Conservation (phyloP, 345 rosid genomes). For the Arabidopsis suecica region DNA sequence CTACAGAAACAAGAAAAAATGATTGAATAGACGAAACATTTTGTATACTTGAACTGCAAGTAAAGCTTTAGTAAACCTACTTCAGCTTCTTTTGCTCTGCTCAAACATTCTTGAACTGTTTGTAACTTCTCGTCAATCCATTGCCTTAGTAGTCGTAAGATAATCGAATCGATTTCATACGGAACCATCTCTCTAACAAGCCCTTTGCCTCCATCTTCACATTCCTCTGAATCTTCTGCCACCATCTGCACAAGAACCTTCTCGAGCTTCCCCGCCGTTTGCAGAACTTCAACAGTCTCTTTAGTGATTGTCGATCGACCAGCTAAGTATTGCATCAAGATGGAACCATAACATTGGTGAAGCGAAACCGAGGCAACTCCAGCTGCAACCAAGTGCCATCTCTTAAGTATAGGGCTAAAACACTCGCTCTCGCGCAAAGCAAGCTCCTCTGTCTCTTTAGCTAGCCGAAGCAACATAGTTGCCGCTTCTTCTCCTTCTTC, state of each 20-base stretch:
- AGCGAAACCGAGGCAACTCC: slow-evolving; percentile 73
- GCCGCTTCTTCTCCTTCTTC: slow-evolving; percentile 63
- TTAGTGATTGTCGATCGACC: slow-evolving; percentile 50
- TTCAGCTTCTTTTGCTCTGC: slow-evolving; percentile 75
- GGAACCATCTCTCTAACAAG: slow-evolving; percentile 86
- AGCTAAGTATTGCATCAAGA: slow-evolving; percentile 69
- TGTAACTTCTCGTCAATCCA: slow-evolving; percentile 71
- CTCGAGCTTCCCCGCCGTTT: slow-evolving; percentile 78
- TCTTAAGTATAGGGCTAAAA: slow-evolving; percentile 74
- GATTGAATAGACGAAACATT: neutral
- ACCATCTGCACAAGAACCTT: slow-evolving; percentile 81
- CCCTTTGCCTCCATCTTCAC: slow-evolving; percentile 86
- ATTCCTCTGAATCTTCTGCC: slow-evolving; percentile 79
- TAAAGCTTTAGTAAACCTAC: slow-evolving; percentile 47
- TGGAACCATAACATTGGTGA: slow-evolving; percentile 72
- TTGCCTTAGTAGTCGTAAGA: slow-evolving; percentile 50
- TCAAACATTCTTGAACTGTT: slow-evolving; percentile 52
- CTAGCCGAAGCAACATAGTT: slow-evolving; percentile 61
- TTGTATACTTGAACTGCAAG: slow-evolving; percentile 4
- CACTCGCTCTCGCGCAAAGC: slow-evolving; percentile 71
- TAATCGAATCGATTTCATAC: slow-evolving; percentile 71
- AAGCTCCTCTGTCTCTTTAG: slow-evolving; percentile 73
- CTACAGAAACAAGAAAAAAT: slow-evolving; percentile 39
- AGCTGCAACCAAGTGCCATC: slow-evolving; percentile 67
- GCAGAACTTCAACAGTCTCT: slow-evolving; percentile 66